These are phyloP conservation scores for Colletotrichum liriopes DNA, from an alignment of 2,329 filamentous ascomycete species.

Conservation along the genomic window DNA sequence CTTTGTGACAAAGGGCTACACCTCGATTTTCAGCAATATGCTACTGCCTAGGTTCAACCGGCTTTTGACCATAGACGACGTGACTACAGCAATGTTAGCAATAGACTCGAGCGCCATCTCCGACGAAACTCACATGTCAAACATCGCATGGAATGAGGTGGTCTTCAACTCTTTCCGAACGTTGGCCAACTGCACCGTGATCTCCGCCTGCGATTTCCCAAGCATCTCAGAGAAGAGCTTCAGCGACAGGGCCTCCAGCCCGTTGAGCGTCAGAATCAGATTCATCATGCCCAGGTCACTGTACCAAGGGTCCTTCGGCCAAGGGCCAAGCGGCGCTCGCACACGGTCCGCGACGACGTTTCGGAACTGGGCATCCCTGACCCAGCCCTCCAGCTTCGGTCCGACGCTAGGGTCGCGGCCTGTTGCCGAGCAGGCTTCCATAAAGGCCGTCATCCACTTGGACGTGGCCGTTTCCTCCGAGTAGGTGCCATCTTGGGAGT, in stretches of 20 bases:
- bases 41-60: not conserved
- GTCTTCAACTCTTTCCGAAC: conserved; percentile 51
- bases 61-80: conserved; percentile 44
- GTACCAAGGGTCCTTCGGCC: conserved; percentile 52
- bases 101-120: not conserved
- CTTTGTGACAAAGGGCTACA: not conserved
- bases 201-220: conserved; percentile 48
- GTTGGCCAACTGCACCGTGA: conserved; percentile 47
- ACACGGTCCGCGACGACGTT: conserved; percentile 51
- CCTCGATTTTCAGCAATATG: not conserved
- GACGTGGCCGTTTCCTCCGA: conserved; percentile 23
- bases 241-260: conserved; percentile 47
- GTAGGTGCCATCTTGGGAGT: conserved; percentile 47
- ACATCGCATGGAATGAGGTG: conserved; percentile 47
- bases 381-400: conserved; percentile 50
- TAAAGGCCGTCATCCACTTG: conserved; percentile 45
- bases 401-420: conserved; percentile 52
- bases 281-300: conserved; percentile 51
- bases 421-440: conserved; percentile 45
- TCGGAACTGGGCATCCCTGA: conserved; percentile 56
- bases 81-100: conserved; percentile 23
- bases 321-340: conserved; percentile 53
- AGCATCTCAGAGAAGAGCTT: conserved; percentile 50
- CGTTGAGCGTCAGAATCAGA: conserved; percentile 43
- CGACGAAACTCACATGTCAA: conserved; percentile 44